These are phyloP conservation scores for Stereocaulon alpinum DNA, from an alignment of 495 filamentous ascomycete species.

Conservation along the genomic window DNA sequence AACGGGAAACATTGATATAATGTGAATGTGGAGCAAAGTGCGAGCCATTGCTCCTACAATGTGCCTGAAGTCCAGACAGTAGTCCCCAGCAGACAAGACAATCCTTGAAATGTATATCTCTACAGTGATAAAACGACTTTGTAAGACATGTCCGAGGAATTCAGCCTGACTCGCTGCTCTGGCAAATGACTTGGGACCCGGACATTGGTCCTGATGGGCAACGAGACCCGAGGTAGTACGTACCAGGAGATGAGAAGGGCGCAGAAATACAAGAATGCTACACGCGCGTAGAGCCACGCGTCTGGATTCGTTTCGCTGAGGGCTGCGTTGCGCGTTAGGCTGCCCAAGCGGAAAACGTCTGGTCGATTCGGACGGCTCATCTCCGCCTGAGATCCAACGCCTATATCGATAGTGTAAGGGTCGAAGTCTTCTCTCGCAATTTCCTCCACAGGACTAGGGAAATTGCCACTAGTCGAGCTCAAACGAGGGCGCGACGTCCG, in stretches of 20 bases:
- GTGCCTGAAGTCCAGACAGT: too few species aligned
- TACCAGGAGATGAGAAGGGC: constrained; percentile 66
- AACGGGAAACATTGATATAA: too few species aligned
- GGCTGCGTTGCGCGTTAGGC: constrained; percentile 21
- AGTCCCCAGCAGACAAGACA: too few species aligned
- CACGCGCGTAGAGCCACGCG: constrained; percentile 73
- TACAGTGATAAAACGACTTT: too few species aligned
- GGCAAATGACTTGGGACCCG: too few species aligned
- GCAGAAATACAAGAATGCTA: constrained; percentile 76
- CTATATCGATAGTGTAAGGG: constrained; percentile 19
- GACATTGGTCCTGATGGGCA: too few species aligned
- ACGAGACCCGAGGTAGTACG: too few species aligned
- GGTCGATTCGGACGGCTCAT: not conserved
- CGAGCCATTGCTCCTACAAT: too few species aligned
- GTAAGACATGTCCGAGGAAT: too few species aligned
- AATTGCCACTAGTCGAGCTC: not conserved
- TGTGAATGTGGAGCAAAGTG: too few species aligned
- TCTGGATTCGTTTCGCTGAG: constrained; percentile 29
- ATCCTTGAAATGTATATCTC: too few species aligned
- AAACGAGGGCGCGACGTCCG: constrained; percentile 28
- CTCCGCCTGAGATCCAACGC: constrained; percentile 2
- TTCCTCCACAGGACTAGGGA: not conserved
- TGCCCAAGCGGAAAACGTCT: constrained; percentile 14
- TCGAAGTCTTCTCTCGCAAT: not conserved
- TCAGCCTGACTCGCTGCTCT: too few species aligned